Conservation (phyloP, 108 stramenopile genomes). For the Fragilariopsis cylindrus region DNA sequence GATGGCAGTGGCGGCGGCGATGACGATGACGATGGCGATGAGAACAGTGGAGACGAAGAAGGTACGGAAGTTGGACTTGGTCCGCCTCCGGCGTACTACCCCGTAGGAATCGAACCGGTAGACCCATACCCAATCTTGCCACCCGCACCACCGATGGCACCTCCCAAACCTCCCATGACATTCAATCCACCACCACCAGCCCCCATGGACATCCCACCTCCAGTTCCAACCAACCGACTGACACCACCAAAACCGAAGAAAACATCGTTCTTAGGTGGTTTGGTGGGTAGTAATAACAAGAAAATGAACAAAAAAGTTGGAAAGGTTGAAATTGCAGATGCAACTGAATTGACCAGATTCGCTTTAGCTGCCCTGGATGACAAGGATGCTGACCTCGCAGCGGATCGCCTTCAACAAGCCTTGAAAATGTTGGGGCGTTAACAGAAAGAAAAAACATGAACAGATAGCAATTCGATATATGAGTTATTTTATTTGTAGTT, state of each 20-base stretch:
- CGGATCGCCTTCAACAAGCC: constrained; percentile 76
- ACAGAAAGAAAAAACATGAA: neutral
- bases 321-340: constrained; percentile 74
- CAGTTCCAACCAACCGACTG: neutral
- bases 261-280: constrained; percentile 34
- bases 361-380: constrained; percentile 80
- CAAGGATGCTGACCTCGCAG: constrained; percentile 74
- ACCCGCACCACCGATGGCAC: constrained; percentile 37
- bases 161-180: constrained; percentile 33
- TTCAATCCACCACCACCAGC: constrained; percentile 27
- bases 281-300: constrained; percentile 17
- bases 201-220: constrained; percentile 17
- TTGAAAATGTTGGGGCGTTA: constrained; percentile 46
- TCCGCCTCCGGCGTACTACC: constrained; percentile 48
- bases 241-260: constrained; percentile 34
- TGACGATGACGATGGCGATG: constrained; percentile 37
- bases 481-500: no score
- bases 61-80: constrained; percentile 38
- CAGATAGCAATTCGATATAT: no score
- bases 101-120: constrained; percentile 26
- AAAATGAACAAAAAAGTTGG: constrained; percentile 41
- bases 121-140: constrained; percentile 16
- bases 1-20: constrained; percentile 15
- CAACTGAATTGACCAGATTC: constrained; percentile 78
- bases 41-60: constrained; percentile 40